Percentiles rank a stretch among this genome's conserved stretches.
Conservation (phyloP, 2,329 filamentous ascomycete genomes). For the Pleomassaria siparia region DNA sequence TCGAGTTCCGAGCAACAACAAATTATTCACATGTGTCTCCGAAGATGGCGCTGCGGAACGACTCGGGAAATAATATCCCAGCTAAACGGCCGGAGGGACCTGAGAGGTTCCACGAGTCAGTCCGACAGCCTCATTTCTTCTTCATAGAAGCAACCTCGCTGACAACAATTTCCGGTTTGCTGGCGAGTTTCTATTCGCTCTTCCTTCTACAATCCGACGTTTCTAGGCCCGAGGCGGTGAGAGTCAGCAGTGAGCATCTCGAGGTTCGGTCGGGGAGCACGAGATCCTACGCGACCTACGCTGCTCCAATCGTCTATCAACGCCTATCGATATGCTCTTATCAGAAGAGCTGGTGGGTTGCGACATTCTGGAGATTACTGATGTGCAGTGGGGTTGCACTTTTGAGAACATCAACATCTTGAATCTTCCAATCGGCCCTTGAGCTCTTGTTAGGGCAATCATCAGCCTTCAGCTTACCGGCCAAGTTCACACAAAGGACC, state of each 20-base stretch:
- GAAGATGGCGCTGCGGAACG: neutral
- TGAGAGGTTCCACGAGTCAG: neutral
- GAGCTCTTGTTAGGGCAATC: neutral
- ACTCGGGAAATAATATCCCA: neutral
- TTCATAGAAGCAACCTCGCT: neutral
- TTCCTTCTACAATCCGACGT: neutral
- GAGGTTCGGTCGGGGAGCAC: conserved; percentile 1
- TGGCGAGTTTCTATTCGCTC: neutral
- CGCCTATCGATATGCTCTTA: conserved; percentile 13
- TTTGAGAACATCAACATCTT: neutral
- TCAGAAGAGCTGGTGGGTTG: neutral
- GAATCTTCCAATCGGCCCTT: neutral
- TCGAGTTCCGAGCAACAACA: too few relatives aligned
- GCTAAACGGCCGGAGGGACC: neutral
- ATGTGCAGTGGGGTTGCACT: conserved; percentile 5
- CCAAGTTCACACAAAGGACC: neutral
- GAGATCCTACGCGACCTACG: conserved; percentile 6
- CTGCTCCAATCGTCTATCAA: conserved; percentile 10
- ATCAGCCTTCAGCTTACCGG: conserved; percentile 2
- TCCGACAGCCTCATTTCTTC: neutral
- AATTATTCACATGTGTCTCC: too few relatives aligned
- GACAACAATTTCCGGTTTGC: neutral
- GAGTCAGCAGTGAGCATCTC: conserved; percentile 4
- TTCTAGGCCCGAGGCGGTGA: conserved; percentile 6
- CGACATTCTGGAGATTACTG: neutral